Conservation (phyloP, 768 basidiomycete species). For the Rhodotorula babjevae region DNA sequence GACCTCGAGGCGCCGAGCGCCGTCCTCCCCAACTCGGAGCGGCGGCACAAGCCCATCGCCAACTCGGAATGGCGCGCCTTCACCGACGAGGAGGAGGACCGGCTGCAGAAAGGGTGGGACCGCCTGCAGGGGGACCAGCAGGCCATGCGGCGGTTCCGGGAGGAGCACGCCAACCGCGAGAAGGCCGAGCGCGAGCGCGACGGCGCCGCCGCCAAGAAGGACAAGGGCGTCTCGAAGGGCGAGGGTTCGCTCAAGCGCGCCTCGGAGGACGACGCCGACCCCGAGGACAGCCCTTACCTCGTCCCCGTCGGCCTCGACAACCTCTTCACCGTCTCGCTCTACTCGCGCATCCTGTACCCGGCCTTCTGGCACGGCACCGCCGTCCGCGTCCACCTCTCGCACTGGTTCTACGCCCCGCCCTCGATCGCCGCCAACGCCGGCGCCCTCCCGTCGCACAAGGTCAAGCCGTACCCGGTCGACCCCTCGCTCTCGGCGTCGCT, state of each 20-base stretch:
- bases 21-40: background rate
- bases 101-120: conserved; percentile 15
- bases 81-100: conserved; percentile 34
- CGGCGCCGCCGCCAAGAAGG: background rate
- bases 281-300: background rate
- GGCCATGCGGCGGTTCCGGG: background rate
- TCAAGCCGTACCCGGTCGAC: conserved; percentile 41
- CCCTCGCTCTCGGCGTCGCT: conserved; percentile 32
- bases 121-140: background rate
- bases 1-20: conserved; percentile 31
- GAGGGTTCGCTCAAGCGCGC: background rate
- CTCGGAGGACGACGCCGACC: conserved; percentile 4
- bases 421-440: conserved; percentile 2
- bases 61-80: conserved; percentile 30
- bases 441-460: conserved; percentile 15
- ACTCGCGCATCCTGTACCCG: conserved; percentile 28
- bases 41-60: conserved; percentile 10
- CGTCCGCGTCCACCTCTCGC: conserved; percentile 26
- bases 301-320: conserved; percentile 40
- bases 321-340: conserved; percentile 37
- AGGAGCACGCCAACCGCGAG: background rate
- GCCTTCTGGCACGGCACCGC: conserved; percentile 38
- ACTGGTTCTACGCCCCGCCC: conserved; percentile 35
- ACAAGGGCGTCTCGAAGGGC: background rate
- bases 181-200: background rate